Percentiles rank a stretch among this genome's conserved stretches.
These are phyloP conservation scores for Leccinum truebloodii DNA, from an alignment of 768 basidiomycete genomes.

Conservation along the genomic window DNA sequence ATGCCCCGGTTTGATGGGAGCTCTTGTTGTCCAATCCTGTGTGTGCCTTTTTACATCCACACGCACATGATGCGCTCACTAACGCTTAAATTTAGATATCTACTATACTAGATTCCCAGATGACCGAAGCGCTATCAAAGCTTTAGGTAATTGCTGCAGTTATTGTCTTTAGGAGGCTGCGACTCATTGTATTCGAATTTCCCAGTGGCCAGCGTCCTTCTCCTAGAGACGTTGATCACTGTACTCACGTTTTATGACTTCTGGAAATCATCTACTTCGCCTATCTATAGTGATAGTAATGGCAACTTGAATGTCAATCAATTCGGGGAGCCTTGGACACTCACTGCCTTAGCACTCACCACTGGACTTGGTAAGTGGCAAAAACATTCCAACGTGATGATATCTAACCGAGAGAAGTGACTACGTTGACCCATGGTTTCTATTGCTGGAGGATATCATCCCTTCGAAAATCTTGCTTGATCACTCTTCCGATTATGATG, in stretches of 20 bases:
- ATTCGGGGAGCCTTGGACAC: background rate
- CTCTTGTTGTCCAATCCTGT: background rate
- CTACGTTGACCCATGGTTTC: slow-evolving; percentile 17
- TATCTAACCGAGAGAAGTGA: background rate
- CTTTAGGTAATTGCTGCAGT: background rate
- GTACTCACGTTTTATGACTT: slow-evolving; percentile 14
- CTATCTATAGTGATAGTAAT: background rate
- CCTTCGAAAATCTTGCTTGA: background rate
- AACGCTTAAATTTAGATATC: background rate
- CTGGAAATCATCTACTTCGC: background rate
- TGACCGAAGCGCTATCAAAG: background rate
- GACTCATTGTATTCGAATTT: slow-evolving; percentile 10
- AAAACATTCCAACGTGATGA: background rate
- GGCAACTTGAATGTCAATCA: background rate
- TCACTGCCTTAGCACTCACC: slow-evolving; percentile 1
- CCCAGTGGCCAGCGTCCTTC: slow-evolving; percentile 13
- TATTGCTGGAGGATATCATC: slow-evolving; percentile 25
- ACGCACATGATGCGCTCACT: background rate
- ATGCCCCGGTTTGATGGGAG: background rate
- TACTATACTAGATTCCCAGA: slow-evolving; percentile 1
- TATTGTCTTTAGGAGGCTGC: background rate
- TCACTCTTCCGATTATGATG: slow-evolving; percentile 17
- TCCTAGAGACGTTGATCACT: slow-evolving; percentile 21
- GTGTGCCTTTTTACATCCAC: background rate
- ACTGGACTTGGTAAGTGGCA: slow-evolving; percentile 25